Evolutionary conservation across 306 rosid species (phyloP).

Genomic region (Vigna radiata): DNA sequence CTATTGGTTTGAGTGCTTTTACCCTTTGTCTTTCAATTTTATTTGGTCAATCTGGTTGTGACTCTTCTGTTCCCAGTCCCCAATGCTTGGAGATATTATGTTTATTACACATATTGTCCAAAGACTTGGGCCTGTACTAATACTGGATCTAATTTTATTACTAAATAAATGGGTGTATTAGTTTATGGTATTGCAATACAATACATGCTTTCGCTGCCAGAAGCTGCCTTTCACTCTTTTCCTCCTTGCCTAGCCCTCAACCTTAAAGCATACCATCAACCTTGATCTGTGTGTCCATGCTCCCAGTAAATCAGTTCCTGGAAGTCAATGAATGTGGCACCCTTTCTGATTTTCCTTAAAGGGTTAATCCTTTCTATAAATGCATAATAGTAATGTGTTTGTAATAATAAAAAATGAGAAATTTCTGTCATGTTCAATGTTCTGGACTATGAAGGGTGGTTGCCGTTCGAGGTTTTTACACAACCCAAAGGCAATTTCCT

Average conservation of each 20-base stretch:
- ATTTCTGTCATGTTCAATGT: neutral
- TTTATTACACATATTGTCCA: neutral
- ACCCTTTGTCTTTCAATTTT: conserved; percentile 27
- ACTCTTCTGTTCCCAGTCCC: conserved; percentile 19
- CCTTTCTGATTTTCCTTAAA: neutral
- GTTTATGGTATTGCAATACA: neutral
- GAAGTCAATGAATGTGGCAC: neutral
- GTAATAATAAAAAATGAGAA: neutral
- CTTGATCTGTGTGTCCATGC: neutral
- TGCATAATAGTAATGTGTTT: neutral
- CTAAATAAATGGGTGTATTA: neutral
- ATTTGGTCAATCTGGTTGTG: conserved; percentile 2
- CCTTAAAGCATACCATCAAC: neutral
- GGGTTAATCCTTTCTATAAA: neutral
- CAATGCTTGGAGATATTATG: neutral
- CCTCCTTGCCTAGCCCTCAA: neutral
- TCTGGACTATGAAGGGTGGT: neutral
- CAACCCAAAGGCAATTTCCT: neutral
- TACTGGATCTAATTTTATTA: neutral
- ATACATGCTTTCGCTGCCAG: neutral
- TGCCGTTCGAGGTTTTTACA: neutral
- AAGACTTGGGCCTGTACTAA: neutral
- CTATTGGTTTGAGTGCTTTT: conserved; percentile 11
- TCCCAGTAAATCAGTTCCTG: neutral
- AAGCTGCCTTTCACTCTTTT: neutral